phyloP scores from a whole-genome alignment of 331 rosid species.

The Acacia pycnantha region DNA sequence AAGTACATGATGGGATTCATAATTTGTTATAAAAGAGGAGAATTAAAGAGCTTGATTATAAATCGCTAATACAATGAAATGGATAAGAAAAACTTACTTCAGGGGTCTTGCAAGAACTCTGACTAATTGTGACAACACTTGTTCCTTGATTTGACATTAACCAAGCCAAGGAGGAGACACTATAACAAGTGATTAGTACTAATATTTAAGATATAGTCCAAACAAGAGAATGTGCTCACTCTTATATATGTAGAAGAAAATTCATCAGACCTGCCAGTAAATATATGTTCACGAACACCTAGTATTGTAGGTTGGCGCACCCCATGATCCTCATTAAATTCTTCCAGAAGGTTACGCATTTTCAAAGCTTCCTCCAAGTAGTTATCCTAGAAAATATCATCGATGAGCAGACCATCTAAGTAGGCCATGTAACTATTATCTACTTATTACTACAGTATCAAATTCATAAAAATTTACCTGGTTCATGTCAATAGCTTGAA shows the following conservation, averaged over 20 bases:
- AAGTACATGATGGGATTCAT: conserved; percentile 15
- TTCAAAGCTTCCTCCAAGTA: no score
- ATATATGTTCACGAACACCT: conserved; percentile 96
- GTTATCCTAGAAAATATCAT: no score
- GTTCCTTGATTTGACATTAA: conserved; percentile 99
- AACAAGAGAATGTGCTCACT: conserved; percentile 20
- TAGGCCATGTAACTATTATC: no score
- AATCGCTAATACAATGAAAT: conserved; percentile 6
- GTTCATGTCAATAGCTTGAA: conserved; percentile 96
- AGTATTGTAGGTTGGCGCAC: no score
- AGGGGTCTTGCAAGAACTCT: conserved; percentile 94
- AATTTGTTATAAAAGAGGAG: not conserved
- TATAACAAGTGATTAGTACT: conserved; percentile 38
- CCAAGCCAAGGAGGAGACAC: conserved; percentile 99
- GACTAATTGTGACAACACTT: no score
- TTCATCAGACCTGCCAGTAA: conserved; percentile 83
- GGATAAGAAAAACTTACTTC: conserved; percentile 57
- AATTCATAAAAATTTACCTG: conserved; percentile 65
- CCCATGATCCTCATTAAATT: no score
- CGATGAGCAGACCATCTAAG: no score
- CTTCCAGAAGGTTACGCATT: no score
- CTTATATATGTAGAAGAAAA: conserved; percentile 18
- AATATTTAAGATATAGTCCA: conserved; percentile 17
- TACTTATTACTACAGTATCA: no score
- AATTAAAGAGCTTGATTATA: not conserved